Conservation (phyloP, 306 rosid species). For the Rosa lucieae region DNA sequence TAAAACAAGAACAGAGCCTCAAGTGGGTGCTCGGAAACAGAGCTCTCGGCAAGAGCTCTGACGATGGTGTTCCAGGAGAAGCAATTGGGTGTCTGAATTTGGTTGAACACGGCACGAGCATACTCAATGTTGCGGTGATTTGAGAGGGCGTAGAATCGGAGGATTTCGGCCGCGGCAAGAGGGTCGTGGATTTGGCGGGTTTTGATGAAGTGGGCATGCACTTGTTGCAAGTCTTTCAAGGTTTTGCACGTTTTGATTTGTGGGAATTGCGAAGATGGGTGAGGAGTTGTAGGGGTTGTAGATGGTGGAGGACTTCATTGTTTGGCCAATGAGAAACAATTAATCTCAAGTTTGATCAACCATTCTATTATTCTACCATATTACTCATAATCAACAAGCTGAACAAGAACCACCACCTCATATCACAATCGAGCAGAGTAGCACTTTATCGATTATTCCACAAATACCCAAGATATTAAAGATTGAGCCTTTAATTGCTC, state of each 20-base stretch:
- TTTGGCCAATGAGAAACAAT: background rate
- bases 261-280: slow-evolving; percentile 47
- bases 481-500: background rate
- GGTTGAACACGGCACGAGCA: slow-evolving; percentile 44
- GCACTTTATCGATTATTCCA: too few relatives aligned
- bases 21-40: slow-evolving; percentile 22
- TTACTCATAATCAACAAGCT: too few relatives aligned
- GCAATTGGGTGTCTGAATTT: slow-evolving; percentile 53
- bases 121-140: slow-evolving; percentile 35
- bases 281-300: slow-evolving; percentile 30
- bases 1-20: slow-evolving; percentile 47
- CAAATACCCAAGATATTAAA: too few relatives aligned
- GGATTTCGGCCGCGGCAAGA: slow-evolving; percentile 54
- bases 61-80: slow-evolving; percentile 74
- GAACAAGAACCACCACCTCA: too few relatives aligned
- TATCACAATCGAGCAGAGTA: too few relatives aligned
- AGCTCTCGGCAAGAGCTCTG: slow-evolving; percentile 59
- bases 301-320: slow-evolving; percentile 42
- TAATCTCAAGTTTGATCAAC: background rate
- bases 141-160: slow-evolving; percentile 49
- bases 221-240: slow-evolving; percentile 56
- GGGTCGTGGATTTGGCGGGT: slow-evolving; percentile 58
- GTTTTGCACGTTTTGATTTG: slow-evolving; percentile 53
- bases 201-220: slow-evolving; percentile 68
- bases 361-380: background rate